These are phyloP conservation scores for Boletus speciosus DNA, from an alignment of 768 basidiomycete species.

Conservation along the genomic window DNA sequence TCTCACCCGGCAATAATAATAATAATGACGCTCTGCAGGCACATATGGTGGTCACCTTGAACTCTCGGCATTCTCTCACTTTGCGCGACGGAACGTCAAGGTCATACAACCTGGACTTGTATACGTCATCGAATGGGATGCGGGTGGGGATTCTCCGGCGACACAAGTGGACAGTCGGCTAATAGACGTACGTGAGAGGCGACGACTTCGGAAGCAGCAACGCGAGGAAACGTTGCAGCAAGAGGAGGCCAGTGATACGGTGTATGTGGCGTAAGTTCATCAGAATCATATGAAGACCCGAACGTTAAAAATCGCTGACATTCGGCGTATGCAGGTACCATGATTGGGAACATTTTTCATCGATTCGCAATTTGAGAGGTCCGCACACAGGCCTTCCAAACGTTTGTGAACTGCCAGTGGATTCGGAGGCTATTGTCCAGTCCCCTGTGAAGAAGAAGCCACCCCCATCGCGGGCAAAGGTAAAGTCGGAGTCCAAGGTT, in stretches of 20 bases:
- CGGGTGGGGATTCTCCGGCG: slow-evolving; percentile 46
- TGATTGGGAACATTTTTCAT: slow-evolving; percentile 94
- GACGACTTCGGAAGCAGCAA: slow-evolving; percentile 41
- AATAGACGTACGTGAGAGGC: slow-evolving; percentile 42
- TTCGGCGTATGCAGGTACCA: slow-evolving; percentile 56
- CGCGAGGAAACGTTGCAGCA: slow-evolving; percentile 19
- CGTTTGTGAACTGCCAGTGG: slow-evolving; percentile 49
- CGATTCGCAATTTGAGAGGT: slow-evolving; percentile 82
- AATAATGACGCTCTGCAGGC: slow-evolving; percentile 38
- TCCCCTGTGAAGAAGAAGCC: slow-evolving; percentile 36
- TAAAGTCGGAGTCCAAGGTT: slow-evolving; percentile 21
- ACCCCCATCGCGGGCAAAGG: slow-evolving; percentile 30
- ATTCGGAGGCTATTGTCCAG: slow-evolving; percentile 29
- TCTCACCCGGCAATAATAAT: background rate
- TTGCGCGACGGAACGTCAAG: slow-evolving; percentile 76
- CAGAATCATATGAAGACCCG: slow-evolving; percentile 4
- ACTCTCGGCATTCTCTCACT: slow-evolving; percentile 87
- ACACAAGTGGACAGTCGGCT: slow-evolving; percentile 24
- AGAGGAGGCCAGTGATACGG: slow-evolving; percentile 37
- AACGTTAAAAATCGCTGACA: slow-evolving; percentile 9
- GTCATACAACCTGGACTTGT: slow-evolving; percentile 90
- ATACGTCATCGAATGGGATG: slow-evolving; percentile 82
- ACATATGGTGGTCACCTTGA: slow-evolving; percentile 95
- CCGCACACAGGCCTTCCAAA: slow-evolving; percentile 75
- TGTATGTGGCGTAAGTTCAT: slow-evolving; percentile 80